Conservation (phyloP, 768 basidiomycete species). For the Naganishia onofrii region DNA sequence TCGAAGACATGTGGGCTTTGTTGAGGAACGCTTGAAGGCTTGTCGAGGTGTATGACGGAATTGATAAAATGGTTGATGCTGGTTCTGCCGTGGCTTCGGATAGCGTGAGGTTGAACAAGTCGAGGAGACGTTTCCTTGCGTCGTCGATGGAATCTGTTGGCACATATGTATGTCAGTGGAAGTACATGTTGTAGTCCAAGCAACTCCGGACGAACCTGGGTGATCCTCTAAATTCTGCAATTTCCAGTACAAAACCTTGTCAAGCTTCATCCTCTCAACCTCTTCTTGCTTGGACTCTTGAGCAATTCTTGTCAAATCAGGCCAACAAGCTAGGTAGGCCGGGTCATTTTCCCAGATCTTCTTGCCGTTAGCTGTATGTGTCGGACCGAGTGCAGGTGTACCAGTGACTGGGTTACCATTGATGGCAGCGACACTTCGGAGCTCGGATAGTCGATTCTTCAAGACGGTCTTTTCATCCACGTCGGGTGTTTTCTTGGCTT, state of each 20-base stretch:
- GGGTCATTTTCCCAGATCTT: conserved; percentile 23
- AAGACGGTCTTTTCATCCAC: neutral
- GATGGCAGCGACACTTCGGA: conserved; percentile 22
- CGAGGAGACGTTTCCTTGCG: conserved; percentile 35
- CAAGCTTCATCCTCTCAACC: conserved; percentile 22
- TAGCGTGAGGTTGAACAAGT: conserved; percentile 39
- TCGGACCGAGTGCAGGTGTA: neutral
- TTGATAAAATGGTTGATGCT: conserved; percentile 35
- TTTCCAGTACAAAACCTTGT: conserved; percentile 40
- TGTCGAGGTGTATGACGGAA: conserved; percentile 32
- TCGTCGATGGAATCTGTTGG: conserved; percentile 33
- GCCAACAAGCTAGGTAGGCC: conserved; percentile 20
- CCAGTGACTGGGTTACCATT: conserved; percentile 23
- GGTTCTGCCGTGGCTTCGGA: conserved; percentile 28
- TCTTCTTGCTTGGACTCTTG: conserved; percentile 34
- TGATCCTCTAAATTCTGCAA: conserved; percentile 46
- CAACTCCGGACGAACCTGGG: conserved; percentile 35
- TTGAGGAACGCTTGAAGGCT: conserved; percentile 30
- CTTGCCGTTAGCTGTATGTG: conserved; percentile 22
- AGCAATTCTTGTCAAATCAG: conserved; percentile 24
- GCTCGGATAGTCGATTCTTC: conserved; percentile 15
- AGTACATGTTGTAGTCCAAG: neutral
- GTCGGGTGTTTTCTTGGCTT: conserved; percentile 1
- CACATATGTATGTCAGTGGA: neutral
- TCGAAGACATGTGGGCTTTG: conserved; percentile 33